Percentiles rank a stretch among this genome's conserved stretches.
phyloP scores from a whole-genome alignment of 768 basidiomycete genomes.

The Boletus bicolor region DNA sequence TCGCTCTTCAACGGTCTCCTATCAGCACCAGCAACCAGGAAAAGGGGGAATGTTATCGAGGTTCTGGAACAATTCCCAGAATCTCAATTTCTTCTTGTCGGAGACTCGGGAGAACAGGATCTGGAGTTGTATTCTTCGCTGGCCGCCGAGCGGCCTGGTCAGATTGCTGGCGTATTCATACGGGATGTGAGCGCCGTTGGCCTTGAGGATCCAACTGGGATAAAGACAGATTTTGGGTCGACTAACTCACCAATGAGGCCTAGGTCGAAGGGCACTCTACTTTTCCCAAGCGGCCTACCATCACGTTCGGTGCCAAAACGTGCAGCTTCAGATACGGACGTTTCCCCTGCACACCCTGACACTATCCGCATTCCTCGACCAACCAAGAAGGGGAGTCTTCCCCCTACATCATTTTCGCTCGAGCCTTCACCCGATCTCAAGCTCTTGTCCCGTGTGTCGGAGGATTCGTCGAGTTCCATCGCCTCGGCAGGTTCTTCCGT shows the following conservation, averaged over 20 bases:
- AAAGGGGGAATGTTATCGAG: conserved; percentile 77
- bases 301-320: conserved; percentile 13
- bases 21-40: conserved; percentile 77
- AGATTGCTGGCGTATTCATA: conserved; percentile 79
- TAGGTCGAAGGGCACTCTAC: conserved; percentile 5
- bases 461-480: conserved; percentile 26
- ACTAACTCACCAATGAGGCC: conserved; percentile 3
- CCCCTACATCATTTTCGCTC: conserved; percentile 9
- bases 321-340: conserved; percentile 20
- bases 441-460: conserved; percentile 14
- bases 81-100: conserved; percentile 78
- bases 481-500: conserved; percentile 20
- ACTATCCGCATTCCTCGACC: conserved; percentile 17
- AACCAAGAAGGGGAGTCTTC: conserved; percentile 11
- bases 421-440: conserved; percentile 13
- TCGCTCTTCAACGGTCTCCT: conserved; percentile 82
- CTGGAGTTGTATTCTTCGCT: conserved; percentile 83
- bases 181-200: conserved; percentile 57
- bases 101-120: conserved; percentile 95
- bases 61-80: conserved; percentile 71
- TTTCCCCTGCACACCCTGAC: conserved; percentile 1
- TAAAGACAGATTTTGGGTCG: conserved; percentile 1
- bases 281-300: neutral
- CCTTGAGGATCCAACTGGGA: conserved; percentile 66
- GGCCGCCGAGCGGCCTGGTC: conserved; percentile 63